Evolutionary conservation across 805 yeast species (phyloP).

Genomic region (Teunomyces panamensis): DNA sequence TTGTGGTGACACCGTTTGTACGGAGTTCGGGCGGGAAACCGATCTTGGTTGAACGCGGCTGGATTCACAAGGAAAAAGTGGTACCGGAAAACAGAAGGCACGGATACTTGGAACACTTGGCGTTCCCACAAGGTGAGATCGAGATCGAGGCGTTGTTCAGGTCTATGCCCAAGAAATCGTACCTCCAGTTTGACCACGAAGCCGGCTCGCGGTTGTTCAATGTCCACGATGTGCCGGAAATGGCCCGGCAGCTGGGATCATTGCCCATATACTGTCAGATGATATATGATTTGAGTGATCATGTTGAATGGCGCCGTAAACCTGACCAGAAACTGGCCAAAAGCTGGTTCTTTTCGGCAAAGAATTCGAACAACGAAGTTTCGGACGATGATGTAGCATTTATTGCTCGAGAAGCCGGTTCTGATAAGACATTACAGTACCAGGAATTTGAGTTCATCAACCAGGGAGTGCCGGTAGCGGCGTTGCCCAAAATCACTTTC

Average conservation of each 20-base stretch:
- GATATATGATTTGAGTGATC: slow-evolving; percentile 62
- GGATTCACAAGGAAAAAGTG: slow-evolving; percentile 73
- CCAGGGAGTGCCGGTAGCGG: slow-evolving; percentile 90
- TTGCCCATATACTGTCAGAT: slow-evolving; percentile 78
- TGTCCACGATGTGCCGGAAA: slow-evolving; percentile 76
- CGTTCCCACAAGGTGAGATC: slow-evolving; percentile 71
- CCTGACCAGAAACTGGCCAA: slow-evolving; percentile 5
- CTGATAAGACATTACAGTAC: slow-evolving; percentile 35
- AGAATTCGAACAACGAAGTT: slow-evolving; percentile 1
- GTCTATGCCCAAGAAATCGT: slow-evolving; percentile 58
- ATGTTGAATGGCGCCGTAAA: slow-evolving; percentile 44
- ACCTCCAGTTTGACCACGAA: slow-evolving; percentile 68
- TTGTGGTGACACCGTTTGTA: slow-evolving; percentile 76
- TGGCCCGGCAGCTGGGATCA: slow-evolving; percentile 66
- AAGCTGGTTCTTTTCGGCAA: slow-evolving; percentile 10
- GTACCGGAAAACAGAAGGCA: slow-evolving; percentile 48
- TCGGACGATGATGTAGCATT: slow-evolving; percentile 12
- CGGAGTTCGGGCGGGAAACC: slow-evolving; percentile 74
- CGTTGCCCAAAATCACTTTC: slow-evolving; percentile 73
- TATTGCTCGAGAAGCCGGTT: slow-evolving; percentile 16
- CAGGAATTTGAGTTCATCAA: slow-evolving; percentile 55
- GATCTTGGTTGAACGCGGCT: slow-evolving; percentile 84
- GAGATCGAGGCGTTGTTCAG: slow-evolving; percentile 73
- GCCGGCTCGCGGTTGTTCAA: slow-evolving; percentile 67
- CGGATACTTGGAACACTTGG: slow-evolving; percentile 59